A percentile compares a stretch with the other conserved stretches of the same genome.
Conservation (phyloP, 164 flowering plant species). For the Nymphaea thermarum region DNA sequence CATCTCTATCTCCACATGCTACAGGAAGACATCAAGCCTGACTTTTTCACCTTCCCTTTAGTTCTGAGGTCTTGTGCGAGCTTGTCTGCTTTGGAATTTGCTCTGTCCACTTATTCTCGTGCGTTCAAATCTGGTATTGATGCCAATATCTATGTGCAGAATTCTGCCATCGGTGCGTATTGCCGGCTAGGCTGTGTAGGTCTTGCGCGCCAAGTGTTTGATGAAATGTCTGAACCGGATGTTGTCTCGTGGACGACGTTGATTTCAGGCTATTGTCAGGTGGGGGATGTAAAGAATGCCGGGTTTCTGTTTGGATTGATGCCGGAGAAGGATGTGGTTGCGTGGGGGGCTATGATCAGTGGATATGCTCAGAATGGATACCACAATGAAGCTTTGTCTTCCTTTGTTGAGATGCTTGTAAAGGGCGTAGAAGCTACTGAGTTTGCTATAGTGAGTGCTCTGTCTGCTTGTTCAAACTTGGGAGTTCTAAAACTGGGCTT, state of each 20-base stretch:
- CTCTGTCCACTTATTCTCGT: background rate
- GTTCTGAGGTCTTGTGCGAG: slow-evolving; percentile 4
- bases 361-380: slow-evolving; percentile 4
- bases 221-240: slow-evolving; percentile 7
- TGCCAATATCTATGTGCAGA: slow-evolving; percentile 1
- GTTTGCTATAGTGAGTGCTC: slow-evolving; percentile 5
- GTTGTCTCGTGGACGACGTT: slow-evolving; percentile 7
- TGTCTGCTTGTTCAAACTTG: slow-evolving; percentile 5
- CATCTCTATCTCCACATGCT: slow-evolving; percentile 4
- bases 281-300: slow-evolving; percentile 3
- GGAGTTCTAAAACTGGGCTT: background rate
- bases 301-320: slow-evolving; percentile 1
- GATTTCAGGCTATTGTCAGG: slow-evolving; percentile 3
- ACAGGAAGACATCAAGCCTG: background rate
- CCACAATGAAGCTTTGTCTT: slow-evolving; percentile 6
- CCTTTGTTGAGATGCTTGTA: slow-evolving; percentile 5
- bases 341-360: slow-evolving; percentile 6
- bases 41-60: slow-evolving; percentile 8
- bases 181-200: background rate
- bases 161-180: slow-evolving; percentile 3
- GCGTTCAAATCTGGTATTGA: slow-evolving; percentile 3
- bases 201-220: slow-evolving; percentile 5
- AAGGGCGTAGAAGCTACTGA: background rate
- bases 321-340: slow-evolving; percentile 8
- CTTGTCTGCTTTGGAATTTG: background rate